Base-by-base conservation (phyloP, 495 filamentous ascomycete genomes). In the Aspergillus taichungensis region DNA sequence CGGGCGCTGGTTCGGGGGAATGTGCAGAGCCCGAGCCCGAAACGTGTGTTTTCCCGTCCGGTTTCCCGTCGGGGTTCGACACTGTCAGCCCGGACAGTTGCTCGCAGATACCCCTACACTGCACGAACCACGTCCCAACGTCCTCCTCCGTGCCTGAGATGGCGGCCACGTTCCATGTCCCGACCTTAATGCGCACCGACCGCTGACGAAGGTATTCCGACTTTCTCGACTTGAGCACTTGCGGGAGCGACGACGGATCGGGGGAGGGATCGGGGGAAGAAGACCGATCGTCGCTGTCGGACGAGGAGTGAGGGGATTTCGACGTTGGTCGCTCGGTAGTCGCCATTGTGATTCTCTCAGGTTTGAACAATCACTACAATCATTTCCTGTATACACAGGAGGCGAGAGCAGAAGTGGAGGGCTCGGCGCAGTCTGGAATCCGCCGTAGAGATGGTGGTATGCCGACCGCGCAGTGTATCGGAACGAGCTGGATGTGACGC, bases 141-240 rank as follows among this genome's bases (percentile, higher is more conserved):
- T 95, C 90, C 49, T 85, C 83, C 60, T 94, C 89, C 1, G 87
- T 90, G 30, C 83, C 85, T 33, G 82, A 74, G 45, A 83, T 76
- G 1, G 84, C 80, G 6, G 88, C 94, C 27, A 96, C 87, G 64
- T 99, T 99, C 94, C 94, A 99, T 1, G 84, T 82, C 5, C 89
- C 92, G 14, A 96, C 71, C 56, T 94, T 96, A 53, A 97, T 76
- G 45, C 78, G 79, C 43, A 95, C 76, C 28, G 76, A 74, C 43
- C 75, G 74, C 29, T 80, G 74, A 9, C 74, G 75, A 7, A 81
- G 83, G 57, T 88, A 99, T 54, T 96, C 89, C 32, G 78, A 64
- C 48, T 80, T 79, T 34, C 92, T 72, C 8, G 82, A 80, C 57
- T 79, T 76, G 12, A 97, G 61, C 3, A 76, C 76, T 41, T 80